A percentile compares a stretch with the other conserved stretches of the same genome.
phyloP scores from a whole-genome alignment of 140 eudicot species.

The Anethum foeniculum region DNA sequence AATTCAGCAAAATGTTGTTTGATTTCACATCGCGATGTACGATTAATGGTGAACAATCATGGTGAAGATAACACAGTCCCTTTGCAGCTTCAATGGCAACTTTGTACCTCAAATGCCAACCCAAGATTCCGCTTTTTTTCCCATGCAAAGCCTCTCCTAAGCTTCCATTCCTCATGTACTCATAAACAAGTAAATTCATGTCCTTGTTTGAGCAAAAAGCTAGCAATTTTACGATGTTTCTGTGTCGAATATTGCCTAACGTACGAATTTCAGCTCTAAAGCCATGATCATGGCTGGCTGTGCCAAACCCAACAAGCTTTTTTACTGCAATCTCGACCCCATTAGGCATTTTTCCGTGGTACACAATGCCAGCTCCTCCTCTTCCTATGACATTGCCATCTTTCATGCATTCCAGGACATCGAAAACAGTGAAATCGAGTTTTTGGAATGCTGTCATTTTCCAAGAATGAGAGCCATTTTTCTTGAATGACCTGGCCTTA shows the following conservation, averaged over 20 bases:
- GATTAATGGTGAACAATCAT: conserved; percentile 85
- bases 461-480: conserved; percentile 44
- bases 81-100: conserved; percentile 72
- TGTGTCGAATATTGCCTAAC: conserved; percentile 82
- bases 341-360: conserved; percentile 85
- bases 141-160: conserved; percentile 87
- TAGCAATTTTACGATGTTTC: conserved; percentile 74
- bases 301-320: conserved; percentile 57
- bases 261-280: conserved; percentile 85
- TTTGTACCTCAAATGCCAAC: conserved; percentile 85
- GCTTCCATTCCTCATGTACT: conserved; percentile 95
- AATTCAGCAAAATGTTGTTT: conserved; percentile 63
- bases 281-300: conserved; percentile 66
- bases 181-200: conserved; percentile 75
- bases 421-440: conserved; percentile 60
- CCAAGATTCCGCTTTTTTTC: conserved; percentile 62
- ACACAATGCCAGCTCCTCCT: conserved; percentile 97
- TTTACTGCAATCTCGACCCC: conserved; percentile 90
- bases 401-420: conserved; percentile 74
- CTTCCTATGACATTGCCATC: conserved; percentile 87
- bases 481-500: conserved; percentile 70
- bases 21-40: conserved; percentile 93
- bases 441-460: conserved; percentile 84
- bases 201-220: conserved; percentile 91
- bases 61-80: conserved; percentile 90